Base-by-base conservation (phyloP, 805 yeast species). In the Candida easanensis region DNA sequence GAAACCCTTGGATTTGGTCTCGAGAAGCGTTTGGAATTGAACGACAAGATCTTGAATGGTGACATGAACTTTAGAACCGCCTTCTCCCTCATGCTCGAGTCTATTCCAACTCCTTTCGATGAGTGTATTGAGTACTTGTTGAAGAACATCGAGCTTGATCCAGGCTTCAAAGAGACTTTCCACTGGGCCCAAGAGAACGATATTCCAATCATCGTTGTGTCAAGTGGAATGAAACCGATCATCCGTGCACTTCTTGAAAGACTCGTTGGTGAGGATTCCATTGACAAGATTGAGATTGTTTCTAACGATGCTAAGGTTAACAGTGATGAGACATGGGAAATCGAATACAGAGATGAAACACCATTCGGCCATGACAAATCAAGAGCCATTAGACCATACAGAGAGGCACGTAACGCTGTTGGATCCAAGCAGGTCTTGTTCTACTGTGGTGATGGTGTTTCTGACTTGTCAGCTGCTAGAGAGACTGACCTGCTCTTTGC, bases 381-480 rank as follows among this genome's bases (percentile, higher is more conserved):
- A 23, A 74, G 77, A 44, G 84, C 93, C 22, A 91, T 93, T 55
- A 74, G 77, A 41, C 61, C 61, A 18, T 64, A 63, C 47, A 67
- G 60, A 62, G 61, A 62, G 17, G 48, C 52, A 7, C 53, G 57
- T 44, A 38, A 21, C 25, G n/a, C 45, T 5, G 17, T 32, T 27
- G 62, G 56, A 7, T 57, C 64, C 17, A 73, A 77, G 38, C 96
- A 95, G 14, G 69, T 71, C 31, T 74, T 88, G 54, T 88, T 91
- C 63, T 93, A 93, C 71, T 87, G 96, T 59, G 99, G 99, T 46
- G 99, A 93, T 63, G 99, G 99, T 51, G 97, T 93, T 25, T 83
- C 95, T 36, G 99, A 93, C 64, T 71, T 93, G 54, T 79, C 88
- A 45, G 99, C 99, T 19, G 97, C 98, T 19, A 83, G 85, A 60